Evolutionary conservation across 495 filamentous ascomycete genomes (phyloP), one percentile per base, ranked within the genome.

Genomic region (Penicillium verhagenii): DNA sequence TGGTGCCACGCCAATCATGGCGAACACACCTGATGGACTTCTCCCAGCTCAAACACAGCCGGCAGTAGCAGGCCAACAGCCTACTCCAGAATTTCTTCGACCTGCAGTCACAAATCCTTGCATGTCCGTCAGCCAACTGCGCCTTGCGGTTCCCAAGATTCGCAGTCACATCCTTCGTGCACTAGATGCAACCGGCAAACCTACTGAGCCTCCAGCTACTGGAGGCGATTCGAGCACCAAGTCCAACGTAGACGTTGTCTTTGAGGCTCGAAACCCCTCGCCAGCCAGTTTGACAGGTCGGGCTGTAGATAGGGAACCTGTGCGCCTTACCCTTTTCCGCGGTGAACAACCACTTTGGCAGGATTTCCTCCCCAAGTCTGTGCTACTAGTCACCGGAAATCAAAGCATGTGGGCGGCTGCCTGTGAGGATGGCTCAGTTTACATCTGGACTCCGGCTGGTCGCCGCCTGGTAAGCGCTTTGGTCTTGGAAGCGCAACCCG

Each of bases 371-470:
- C 92, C 92, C 0, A 82, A 84, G 35, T 83, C 86, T 25, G 88
- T 93, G 11, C 79, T 97, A 10, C 82, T 96, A 4, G 85, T 91
- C 6, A 94, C 94, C 0, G 94, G 94, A 0, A 97, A 92, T 65
- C 83, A 86, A 53, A 82, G 85, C 54, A 92, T 97, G 71, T 97
- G 94, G 91, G 86, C 88, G 9, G 92, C 86, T 10, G 91, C 87
- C 14, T 96, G 91, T 56, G 94, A 99, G 69, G 94, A 97, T 65
- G 95, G 91, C 14, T 90, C 86, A n/a, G 58, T 99, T 11, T 89
- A 96, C 66, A 82, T 90, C 25, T 99, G 93, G 92, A 93, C 92
- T 1, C 93, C 94, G 3, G 92, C 92, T n/a, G 94, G 94, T 4
- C 83, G 95, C 50, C 81, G 94, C 33, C 75, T 96, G 7, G 76